Base-by-base conservation (phyloP, 2,329 filamentous ascomycete genomes). In the Trichoderma polysporum region DNA sequence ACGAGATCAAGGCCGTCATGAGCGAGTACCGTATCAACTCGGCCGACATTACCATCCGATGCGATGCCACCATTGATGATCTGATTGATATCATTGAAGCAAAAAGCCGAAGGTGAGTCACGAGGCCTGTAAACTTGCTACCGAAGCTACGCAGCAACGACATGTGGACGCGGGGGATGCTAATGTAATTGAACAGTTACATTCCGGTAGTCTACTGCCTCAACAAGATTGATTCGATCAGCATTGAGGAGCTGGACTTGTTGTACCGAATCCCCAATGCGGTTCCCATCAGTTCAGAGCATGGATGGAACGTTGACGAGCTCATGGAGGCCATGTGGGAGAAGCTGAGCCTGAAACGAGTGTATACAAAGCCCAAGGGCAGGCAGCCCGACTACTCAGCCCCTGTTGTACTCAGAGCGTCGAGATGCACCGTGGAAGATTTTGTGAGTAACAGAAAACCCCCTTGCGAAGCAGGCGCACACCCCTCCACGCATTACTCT, bases 141-240 rank as follows among this genome's bases (percentile, higher is more conserved):
- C 6, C n/a, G 10, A 15, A 8, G 27, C 12, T 27, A 31, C 33
- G 27, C 19, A 17, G 58, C n/a, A 13, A 9, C 31, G 33, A 29
- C 33, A 8, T 29, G 39, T 45, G n/a, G 25, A 17, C 22, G 54
- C 19, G 12, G 47, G 29, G 47, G 27, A 25, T 37, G 49, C 65
- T 68, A 47, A 68, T 54, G 6, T n/a, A 12, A 35, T 45, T 35
- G 29, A 39, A 47, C 17, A 93, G 92, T 77, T 99, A 99, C 78
- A 98, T 99, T 71, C 95, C 95, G n/a, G 95, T 98, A 70, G 92
- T 99, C 64, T 99, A 99, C 81, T 95, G 96, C 49, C 86, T 99
- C 74, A 99, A 99, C 87, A 99, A 99, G 84, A 99, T 99, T 73
- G 95, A 99, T 80, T 89, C 94, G 65, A 98, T 99, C 78, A 94